Evolutionary conservation across 202 grass and related monocot species (phyloP), one percentile per base, ranked within the genome.

Genomic region (Alloteropsis angusta): DNA sequence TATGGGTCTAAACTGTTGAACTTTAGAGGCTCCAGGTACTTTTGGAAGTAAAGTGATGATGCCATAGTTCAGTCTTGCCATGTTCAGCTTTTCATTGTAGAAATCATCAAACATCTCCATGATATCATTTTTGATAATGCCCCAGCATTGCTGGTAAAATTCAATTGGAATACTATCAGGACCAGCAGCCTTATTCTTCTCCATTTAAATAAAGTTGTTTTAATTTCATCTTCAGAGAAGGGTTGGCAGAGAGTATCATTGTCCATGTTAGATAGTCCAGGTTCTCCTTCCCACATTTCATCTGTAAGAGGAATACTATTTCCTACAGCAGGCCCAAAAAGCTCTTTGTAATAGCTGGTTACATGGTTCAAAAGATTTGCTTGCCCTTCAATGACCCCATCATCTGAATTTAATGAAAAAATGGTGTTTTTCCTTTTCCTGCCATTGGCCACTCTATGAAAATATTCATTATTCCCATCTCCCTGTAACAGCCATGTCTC

Each of bases 51-150:
- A 4, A 0, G n/a, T 41, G 0, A 42, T 42, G 3, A 65, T 65
- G 0, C 62, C 36, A 13, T 65, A 65, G 0, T 65, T 65, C 0
- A 42, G 0, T 10, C 62, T 22, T 13, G 0, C 41, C 7, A 6
- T n/a, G n/a, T 65, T 4, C 0, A 65, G 1, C 0, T 2, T 22
- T 0, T 9, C 4, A 0, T 21, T 0, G 0, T 21, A 2, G 1
- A 65, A 65, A 0, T 65, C 18, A 22, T 12, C 0, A 6, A 65
- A 41, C 0, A 65, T 0, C 0, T 19, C 9, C 4, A 65, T 0
- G 0, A 65, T 5, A 6, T 65, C 61, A 1, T 0, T 0, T 1
- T 65, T 65, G 0, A 65, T 0, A 5, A 42, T 6, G 0, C 6
- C n/a, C 63, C 37, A 66, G 3, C 18, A 66, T 2, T 0, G 0